These are phyloP conservation scores for Diaporthe humulicola DNA, from an alignment of 2,329 filamentous ascomycete species.

Conservation along the genomic window DNA sequence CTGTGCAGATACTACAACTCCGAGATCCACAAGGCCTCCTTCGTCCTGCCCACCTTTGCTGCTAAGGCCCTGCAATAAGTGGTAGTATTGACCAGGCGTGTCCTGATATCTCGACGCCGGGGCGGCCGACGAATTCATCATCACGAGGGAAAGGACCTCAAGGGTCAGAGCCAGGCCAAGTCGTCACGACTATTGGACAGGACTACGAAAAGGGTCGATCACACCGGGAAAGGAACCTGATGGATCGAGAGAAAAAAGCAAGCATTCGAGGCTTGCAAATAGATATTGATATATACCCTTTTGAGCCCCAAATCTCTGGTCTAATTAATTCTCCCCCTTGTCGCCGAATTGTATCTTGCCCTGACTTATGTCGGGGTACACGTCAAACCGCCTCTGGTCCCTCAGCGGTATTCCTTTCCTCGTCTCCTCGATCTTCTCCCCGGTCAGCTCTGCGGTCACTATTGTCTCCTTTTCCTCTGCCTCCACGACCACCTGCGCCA, in stretches of 20 bases:
- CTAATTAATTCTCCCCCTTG: constrained; percentile 28
- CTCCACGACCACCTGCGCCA: constrained; percentile 84
- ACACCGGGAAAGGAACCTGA: constrained; percentile 8
- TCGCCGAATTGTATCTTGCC: constrained; percentile 55
- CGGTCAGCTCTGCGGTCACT: constrained; percentile 79
- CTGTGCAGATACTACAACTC: constrained; percentile 97
- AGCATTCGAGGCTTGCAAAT: constrained; percentile 19
- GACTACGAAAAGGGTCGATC: neutral
- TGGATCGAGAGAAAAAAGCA: neutral
- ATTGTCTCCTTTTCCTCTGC: constrained; percentile 83
- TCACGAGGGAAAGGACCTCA: neutral
- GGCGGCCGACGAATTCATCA: neutral
- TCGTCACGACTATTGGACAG: neutral
- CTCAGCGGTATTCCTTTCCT: constrained; percentile 88
- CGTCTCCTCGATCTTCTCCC: constrained; percentile 77
- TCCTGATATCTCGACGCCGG: neutral
- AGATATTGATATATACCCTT: constrained; percentile 28
- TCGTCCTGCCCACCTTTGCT: constrained; percentile 94
- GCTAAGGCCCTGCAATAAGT: constrained; percentile 77
- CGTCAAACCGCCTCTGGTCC: constrained; percentile 90
- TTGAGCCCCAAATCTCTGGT: neutral
- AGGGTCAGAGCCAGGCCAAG: constrained; percentile 3
- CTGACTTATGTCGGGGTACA: constrained; percentile 90
- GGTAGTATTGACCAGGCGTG: neutral
- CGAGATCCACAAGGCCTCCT: constrained; percentile 95